phyloP scores from a whole-genome alignment of 2,329 filamentous ascomycete species.

The Colletotrichum tamarilloi region DNA sequence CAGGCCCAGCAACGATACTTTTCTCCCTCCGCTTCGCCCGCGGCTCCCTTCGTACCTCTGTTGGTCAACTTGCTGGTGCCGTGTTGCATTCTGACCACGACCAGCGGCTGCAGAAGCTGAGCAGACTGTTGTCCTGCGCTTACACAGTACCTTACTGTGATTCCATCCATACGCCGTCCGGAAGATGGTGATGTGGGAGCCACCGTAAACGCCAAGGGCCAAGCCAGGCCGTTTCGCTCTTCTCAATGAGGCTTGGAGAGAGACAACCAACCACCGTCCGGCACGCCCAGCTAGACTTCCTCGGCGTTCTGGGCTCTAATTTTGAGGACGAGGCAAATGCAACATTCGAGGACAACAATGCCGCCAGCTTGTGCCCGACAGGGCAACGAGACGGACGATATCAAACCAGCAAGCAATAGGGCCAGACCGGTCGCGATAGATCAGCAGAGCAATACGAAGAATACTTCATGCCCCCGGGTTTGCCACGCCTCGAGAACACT shows the following conservation, averaged over 20 bases:
- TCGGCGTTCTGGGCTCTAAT: constrained; percentile 37
- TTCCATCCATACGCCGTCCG: neutral
- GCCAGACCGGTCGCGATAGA: constrained; percentile 4
- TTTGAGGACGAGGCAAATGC: constrained; percentile 22
- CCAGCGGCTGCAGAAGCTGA: neutral
- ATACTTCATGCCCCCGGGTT: neutral
- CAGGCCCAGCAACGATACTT: constrained; percentile 6
- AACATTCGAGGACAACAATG: constrained; percentile 15
- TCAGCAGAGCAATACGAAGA: constrained; percentile 11
- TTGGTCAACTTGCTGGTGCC: neutral
- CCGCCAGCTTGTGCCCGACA: constrained; percentile 7
- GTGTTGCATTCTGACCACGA: neutral
- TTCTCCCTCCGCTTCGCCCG: neutral
- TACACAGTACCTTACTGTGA: neutral
- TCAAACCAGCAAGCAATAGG: constrained; percentile 6
- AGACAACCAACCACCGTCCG: constrained; percentile 27
- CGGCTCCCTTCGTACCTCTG: neutral
- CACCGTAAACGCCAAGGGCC: constrained; percentile 26
- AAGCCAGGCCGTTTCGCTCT: constrained; percentile 12
- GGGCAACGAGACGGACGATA: constrained; percentile 3
- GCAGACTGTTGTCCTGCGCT: neutral
- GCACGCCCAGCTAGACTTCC: constrained; percentile 22
- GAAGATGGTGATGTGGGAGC: neutral
- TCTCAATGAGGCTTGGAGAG: constrained; percentile 5
- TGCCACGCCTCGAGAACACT: neutral